Conservation (phyloP, 148 eudicot species). For the Rhododendron ferrugineum region DNA sequence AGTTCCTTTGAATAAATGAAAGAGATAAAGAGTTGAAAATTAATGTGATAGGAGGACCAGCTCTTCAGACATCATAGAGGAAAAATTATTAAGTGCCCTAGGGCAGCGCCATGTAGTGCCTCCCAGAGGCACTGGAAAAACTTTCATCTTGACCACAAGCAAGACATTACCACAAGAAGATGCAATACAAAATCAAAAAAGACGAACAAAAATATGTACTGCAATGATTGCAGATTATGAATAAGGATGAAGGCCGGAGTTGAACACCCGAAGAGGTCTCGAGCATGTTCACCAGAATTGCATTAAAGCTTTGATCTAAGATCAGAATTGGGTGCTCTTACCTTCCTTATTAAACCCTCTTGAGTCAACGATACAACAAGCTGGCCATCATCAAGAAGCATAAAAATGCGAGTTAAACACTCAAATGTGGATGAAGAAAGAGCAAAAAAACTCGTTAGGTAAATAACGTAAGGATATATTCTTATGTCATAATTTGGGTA, state of each 20-base stretch:
- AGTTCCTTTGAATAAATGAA: too few species aligned
- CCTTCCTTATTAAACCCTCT: conserved; percentile 72
- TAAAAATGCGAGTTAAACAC: background rate
- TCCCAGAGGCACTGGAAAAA: too few species aligned
- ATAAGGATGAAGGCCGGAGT: background rate
- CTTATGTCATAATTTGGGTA: conserved; percentile 11
- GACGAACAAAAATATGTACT: background rate
- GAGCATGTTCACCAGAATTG: background rate
- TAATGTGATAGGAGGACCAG: too few species aligned
- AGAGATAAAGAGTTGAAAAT: too few species aligned
- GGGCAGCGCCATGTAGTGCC: too few species aligned
- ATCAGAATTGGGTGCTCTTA: conserved; percentile 27
- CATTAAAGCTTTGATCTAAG: conserved; percentile 46
- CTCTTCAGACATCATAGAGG: too few species aligned
- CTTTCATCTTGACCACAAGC: too few species aligned
- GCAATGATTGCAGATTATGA: background rate
- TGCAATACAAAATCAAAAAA: background rate
- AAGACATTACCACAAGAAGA: too few species aligned
- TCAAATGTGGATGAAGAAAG: background rate
- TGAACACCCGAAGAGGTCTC: background rate
- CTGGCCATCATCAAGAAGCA: conserved; percentile 34
- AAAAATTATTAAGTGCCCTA: too few species aligned
- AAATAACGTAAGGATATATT: background rate
- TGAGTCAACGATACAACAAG: conserved; percentile 74
- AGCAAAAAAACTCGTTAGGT: too few species aligned